phyloP scores from a whole-genome alignment of 2,329 filamentous ascomycete species.

The Colletotrichum higginsianum region DNA sequence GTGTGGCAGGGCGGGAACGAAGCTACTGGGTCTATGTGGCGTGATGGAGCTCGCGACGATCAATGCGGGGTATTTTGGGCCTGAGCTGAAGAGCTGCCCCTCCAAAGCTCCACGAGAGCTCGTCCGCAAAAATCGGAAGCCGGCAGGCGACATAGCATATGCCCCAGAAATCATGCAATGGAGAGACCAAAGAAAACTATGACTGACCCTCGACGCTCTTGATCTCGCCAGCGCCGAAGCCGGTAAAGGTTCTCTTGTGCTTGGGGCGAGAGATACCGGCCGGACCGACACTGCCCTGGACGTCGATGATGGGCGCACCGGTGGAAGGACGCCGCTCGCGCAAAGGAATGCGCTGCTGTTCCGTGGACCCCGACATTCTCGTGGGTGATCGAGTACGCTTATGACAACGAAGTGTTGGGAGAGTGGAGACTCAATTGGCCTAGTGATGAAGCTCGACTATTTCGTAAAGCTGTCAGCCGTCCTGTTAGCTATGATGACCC shows the following conservation, averaged over 20 bases:
- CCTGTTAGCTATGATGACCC: constrained; percentile 1
- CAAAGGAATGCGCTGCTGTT: constrained; percentile 57
- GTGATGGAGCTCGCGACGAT: constrained; percentile 45
- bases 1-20: constrained; percentile 11
- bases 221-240: constrained; percentile 91
- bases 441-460: background rate
- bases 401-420: background rate
- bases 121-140: constrained; percentile 1
- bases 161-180: constrained; percentile 15
- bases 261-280: constrained; percentile 90
- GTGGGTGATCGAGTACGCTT: constrained; percentile 37
- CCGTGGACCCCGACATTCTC: constrained; percentile 50
- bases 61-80: constrained; percentile 47
- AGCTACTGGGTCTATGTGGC: constrained; percentile 34
- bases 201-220: constrained; percentile 88
- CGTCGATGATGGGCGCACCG: constrained; percentile 86
- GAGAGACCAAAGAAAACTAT: background rate
- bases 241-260: constrained; percentile 97
- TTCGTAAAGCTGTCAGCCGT: constrained; percentile 2
- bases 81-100: constrained; percentile 43
- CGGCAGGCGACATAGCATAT: constrained; percentile 12
- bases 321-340: constrained; percentile 87
- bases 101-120: constrained; percentile 39
- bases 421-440: constrained; percentile 21
- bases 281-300: constrained; percentile 88